Evolutionary conservation across 2,329 filamentous ascomycete species (phyloP).

Genomic region (Hypoxylon sp.): DNA sequence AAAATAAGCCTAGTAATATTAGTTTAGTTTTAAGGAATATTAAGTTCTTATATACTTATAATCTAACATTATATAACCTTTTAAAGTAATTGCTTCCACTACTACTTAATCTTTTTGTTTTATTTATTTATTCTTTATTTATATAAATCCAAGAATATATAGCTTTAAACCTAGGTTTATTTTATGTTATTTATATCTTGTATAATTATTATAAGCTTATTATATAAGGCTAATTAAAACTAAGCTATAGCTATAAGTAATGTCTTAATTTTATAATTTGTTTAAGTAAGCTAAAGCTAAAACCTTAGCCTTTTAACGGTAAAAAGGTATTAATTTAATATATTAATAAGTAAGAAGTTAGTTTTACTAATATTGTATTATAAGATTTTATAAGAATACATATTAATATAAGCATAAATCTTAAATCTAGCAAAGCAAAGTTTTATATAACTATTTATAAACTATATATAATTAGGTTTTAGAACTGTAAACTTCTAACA

Average conservation of each 20-base stretch:
- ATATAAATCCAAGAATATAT: neutral
- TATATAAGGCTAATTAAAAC: neutral
- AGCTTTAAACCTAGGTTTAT: neutral
- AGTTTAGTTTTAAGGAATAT: neutral
- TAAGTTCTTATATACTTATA: neutral
- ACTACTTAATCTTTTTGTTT: slow-evolving; percentile 8
- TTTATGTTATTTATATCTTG: neutral
- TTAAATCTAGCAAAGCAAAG: slow-evolving; percentile 2
- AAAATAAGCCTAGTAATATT: too few relatives aligned
- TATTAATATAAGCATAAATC: slow-evolving; percentile 6
- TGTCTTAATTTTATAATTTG: neutral
- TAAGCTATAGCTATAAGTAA: neutral
- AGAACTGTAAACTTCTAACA: neutral
- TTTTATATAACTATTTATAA: slow-evolving; percentile 1
- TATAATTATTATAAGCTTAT: slow-evolving; percentile 1
- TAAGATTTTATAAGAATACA: slow-evolving; percentile 1
- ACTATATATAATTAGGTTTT: slow-evolving; percentile 7
- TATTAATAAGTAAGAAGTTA: slow-evolving; percentile 4
- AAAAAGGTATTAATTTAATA: slow-evolving; percentile 12
- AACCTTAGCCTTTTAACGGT: neutral
- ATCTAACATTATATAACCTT: neutral
- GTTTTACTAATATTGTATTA: slow-evolving; percentile 2
- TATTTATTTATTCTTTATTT: slow-evolving; percentile 1
- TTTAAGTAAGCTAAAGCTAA: neutral
- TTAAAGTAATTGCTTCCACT: neutral